Percentiles rank a stretch among this genome's conserved stretches.
Conservation (phyloP, 2,329 filamentous ascomycete species). For the Fusarium fujikuroi region DNA sequence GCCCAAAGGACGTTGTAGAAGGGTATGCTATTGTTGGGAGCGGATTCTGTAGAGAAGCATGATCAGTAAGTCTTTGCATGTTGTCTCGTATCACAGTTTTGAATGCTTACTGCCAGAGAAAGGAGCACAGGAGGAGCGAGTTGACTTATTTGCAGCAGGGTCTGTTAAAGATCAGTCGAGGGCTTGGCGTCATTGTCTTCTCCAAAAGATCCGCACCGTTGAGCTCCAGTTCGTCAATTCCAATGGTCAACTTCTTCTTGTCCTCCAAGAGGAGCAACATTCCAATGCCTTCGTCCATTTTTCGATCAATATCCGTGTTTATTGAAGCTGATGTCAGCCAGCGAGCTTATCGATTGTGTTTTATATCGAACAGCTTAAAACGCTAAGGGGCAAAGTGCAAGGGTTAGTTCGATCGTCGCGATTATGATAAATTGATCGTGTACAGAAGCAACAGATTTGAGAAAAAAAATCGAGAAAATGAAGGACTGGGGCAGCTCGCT, state of each 20-base stretch:
- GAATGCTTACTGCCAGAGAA: conserved; percentile 30
- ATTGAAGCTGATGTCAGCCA: neutral
- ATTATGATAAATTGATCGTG: neutral
- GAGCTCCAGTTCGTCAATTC: conserved; percentile 47
- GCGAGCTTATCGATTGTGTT: neutral
- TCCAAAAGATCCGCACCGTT: conserved; percentile 47
- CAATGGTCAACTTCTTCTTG: conserved; percentile 48
- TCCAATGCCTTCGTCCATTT: conserved; percentile 41
- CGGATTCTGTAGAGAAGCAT: conserved; percentile 33
- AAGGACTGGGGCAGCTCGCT: neutral
- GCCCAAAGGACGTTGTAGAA: conserved; percentile 90
- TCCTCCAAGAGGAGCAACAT: conserved; percentile 47
- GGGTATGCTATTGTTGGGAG: conserved; percentile 62
- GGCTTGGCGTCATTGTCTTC: neutral
- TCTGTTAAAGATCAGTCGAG: conserved; percentile 37
- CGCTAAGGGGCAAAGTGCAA: neutral
- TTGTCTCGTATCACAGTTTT: neutral
- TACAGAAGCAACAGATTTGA: neutral
- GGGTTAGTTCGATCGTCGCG: neutral
- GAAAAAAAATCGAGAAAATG: conserved; percentile 1
- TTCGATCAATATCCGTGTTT: conserved; percentile 17
- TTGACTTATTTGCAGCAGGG: conserved; percentile 32
- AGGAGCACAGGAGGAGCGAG: conserved; percentile 39
- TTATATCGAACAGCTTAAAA: neutral
- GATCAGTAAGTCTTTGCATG: conserved; percentile 7